Percentiles rank a stretch among this genome's conserved stretches.
These are phyloP conservation scores for Corynascus novoguineensis DNA, from an alignment of 495 filamentous ascomycete species.

Conservation along the genomic window DNA sequence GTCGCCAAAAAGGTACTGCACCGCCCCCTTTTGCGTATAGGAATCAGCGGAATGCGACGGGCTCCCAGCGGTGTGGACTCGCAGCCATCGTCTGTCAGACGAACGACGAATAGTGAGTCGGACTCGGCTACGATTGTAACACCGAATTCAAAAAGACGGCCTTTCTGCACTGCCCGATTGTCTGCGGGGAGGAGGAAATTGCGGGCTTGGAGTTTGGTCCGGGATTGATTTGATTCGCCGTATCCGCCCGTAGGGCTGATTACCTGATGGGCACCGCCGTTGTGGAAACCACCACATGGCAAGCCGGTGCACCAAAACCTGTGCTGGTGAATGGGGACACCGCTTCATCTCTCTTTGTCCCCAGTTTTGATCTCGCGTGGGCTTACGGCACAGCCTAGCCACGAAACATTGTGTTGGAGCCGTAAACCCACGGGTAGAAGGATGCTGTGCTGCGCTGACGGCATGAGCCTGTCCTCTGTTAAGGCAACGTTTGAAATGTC, in stretches of 20 bases:
- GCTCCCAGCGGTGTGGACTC: conserved; percentile 7
- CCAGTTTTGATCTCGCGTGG: background rate
- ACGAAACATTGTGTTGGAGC: conserved; percentile 9
- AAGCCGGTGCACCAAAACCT: background rate
- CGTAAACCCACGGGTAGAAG: background rate
- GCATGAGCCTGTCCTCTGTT: background rate
- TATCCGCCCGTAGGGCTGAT: conserved; percentile 17
- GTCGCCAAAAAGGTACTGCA: background rate
- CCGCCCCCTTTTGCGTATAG: conserved; percentile 4
- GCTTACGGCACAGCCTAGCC: conserved; percentile 7
- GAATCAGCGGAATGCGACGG: background rate
- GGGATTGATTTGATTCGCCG: conserved; percentile 9
- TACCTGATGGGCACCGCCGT: conserved; percentile 1
- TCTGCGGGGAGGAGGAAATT: conserved; percentile 8
- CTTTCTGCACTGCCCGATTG: conserved; percentile 7
- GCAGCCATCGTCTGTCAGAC: too few species aligned
- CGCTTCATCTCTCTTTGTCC: background rate
- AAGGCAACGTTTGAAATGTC: conserved; percentile 5
- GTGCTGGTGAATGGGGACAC: conserved; percentile 12
- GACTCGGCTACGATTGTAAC: background rate
- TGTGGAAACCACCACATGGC: conserved; percentile 8
- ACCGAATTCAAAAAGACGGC: background rate
- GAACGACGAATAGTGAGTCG: background rate
- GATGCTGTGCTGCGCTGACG: background rate
- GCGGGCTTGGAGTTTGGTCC: background rate